These are phyloP conservation scores for Aethionema arabicum DNA, from an alignment of 345 rosid genomes.

Conservation along the genomic window DNA sequence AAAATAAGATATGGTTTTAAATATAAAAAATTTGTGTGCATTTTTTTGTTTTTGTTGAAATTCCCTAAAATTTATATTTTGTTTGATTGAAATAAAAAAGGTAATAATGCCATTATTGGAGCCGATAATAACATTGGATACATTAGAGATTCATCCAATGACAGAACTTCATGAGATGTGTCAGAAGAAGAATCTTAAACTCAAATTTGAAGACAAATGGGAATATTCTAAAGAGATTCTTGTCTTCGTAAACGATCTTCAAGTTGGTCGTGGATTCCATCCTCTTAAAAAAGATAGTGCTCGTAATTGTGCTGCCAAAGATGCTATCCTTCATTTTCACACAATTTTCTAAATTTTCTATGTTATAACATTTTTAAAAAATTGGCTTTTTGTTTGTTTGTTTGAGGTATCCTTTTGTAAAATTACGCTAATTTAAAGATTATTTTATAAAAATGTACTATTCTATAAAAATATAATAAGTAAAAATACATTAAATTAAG, in stretches of 20 bases:
- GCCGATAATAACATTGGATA: constrained; percentile 48
- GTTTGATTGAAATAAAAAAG: constrained; percentile 24
- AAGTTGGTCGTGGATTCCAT: constrained; percentile 44
- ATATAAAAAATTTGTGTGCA: no score
- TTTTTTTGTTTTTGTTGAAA: no score
- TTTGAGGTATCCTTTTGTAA: no score
- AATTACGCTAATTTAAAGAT: no score
- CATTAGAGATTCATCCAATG: constrained; percentile 45
- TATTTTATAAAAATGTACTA: no score
- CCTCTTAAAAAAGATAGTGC: constrained; percentile 56
- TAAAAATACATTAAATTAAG: no score
- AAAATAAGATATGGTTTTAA: no score
- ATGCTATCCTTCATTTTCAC: constrained; percentile 49
- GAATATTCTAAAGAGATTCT: constrained; percentile 31
- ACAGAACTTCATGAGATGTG: constrained; percentile 54
- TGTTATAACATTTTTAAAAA: no score
- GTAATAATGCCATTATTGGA: constrained; percentile 53
- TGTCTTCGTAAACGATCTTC: constrained; percentile 41
- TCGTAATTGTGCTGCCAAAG: constrained; percentile 55
- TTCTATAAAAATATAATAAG: no score
- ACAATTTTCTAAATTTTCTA: neutral
- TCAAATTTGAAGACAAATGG: constrained; percentile 53
- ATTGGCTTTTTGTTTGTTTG: no score
- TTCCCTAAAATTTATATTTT: neutral
- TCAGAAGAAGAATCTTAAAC: constrained; percentile 50